Evolutionary conservation across 768 basidiomycete genomes (phyloP).

Genomic region (Leccinum longicurvipes): DNA sequence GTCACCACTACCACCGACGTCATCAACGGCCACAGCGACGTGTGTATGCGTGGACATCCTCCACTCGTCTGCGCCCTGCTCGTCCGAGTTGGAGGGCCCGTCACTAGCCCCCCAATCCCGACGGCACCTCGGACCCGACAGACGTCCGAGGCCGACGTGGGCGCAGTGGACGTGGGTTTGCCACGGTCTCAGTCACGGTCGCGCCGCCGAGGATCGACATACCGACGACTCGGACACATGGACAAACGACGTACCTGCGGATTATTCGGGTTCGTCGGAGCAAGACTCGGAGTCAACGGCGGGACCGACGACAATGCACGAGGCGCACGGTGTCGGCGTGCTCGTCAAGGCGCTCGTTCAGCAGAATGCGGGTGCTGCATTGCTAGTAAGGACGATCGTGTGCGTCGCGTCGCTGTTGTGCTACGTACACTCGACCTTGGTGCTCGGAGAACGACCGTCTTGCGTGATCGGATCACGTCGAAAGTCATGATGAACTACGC

Average conservation of each 20-base stretch:
- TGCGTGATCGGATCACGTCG: neutral
- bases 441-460: neutral
- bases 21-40: neutral
- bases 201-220: neutral
- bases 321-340: constrained; percentile 13
- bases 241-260: too few relatives aligned
- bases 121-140: neutral
- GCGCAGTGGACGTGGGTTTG: neutral
- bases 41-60: neutral
- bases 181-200: neutral
- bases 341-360: constrained; percentile 20
- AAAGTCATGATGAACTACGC: neutral
- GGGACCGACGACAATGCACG: neutral
- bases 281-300: neutral
- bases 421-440: constrained; percentile 1
- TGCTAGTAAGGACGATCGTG: constrained; percentile 11
- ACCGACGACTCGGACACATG: neutral
- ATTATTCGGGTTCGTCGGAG: neutral
- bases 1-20: too few relatives aligned
- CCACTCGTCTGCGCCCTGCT: neutral
- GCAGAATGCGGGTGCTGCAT: constrained; percentile 6
- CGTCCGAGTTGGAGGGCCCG: too few relatives aligned
- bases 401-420: constrained; percentile 1
- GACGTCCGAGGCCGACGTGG: neutral
- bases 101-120: neutral